Evolutionary conservation across 768 basidiomycete genomes (phyloP), one percentile per base, ranked within the genome.

Genomic region (Termitomyces sp.): DNA sequence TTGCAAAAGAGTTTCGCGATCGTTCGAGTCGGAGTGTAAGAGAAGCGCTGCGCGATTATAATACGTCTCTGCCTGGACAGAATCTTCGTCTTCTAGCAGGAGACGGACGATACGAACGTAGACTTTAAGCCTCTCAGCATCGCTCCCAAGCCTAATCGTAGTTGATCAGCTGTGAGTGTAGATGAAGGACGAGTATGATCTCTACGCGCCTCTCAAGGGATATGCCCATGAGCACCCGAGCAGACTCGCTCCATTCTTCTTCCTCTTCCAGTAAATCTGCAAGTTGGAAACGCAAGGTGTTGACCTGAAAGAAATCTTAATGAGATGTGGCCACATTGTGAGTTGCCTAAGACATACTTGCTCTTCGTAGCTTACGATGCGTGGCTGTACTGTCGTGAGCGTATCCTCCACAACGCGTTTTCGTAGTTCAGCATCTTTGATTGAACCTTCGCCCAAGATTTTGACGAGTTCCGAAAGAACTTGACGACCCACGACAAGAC

Each of bases 61-160:
- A 75, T 95, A 98, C 2, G 94, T 92, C 72, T 98, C 96, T n/a
- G 97, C 97, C 74, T 95, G 92, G 2, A 96, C 90, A 4, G 92
- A 94, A 70, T 99, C 96, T 71, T 96, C 95, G 58, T 97, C 95
- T 78, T 99, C 96, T 38, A 99, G 82, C 20, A 97, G 82, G 6
- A 98, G 82, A 18, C 97, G 89, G 56, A 98, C 92, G 65, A 98
- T 96, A 60, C 96, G 90, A 61, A 98, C 88, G 71, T 98, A 97
- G 40, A 96, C 83, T 32, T 84, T 84, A 40, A 99, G 84, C 73
- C 94, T 97, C 56, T 96, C 94, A 62, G 86, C 84, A 73, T 97
- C 94, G 6, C 86, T 77, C 35, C 89, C 79, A 15, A 85, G 75
- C 40, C 89, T 90, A 66, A 61, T 62, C 66, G n/a, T 13, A 54